phyloP scores from a whole-genome alignment of 2,329 filamentous ascomycete species.

The Eurotiales sp. region DNA sequence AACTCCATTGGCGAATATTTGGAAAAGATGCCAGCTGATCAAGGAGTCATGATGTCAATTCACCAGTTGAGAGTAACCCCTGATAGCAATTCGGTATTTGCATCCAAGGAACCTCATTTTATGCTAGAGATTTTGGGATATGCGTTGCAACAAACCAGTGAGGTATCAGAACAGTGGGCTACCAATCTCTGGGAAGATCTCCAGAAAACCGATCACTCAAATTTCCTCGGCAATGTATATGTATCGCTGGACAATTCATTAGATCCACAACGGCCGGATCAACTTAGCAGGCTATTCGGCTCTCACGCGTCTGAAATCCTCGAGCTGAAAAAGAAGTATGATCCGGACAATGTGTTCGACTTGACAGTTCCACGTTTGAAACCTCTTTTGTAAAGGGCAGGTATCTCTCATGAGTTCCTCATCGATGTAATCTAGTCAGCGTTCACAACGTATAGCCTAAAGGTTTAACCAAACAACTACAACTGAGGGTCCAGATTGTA shows the following conservation, averaged over 20 bases:
- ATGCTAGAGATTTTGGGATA: conserved; percentile 35
- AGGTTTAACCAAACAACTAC: no score
- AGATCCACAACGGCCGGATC: conserved; percentile 21
- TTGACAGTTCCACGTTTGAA: conserved; percentile 7
- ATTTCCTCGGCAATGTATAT: conserved; percentile 17
- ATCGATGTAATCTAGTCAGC: no score
- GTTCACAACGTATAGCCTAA: no score
- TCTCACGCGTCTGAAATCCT: conserved; percentile 26
- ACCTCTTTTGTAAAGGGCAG: neutral
- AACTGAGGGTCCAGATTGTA: neutral
- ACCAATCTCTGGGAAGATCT: conserved; percentile 25
- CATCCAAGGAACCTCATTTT: conserved; percentile 28
- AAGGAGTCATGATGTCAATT: conserved; percentile 25
- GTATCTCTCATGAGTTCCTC: no score
- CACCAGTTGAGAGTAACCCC: conserved; percentile 23
- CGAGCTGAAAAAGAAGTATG: conserved; percentile 31
- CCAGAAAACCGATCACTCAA: neutral
- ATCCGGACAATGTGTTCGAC: conserved; percentile 34
- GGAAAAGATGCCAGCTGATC: conserved; percentile 19
- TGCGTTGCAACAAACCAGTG: conserved; percentile 21
- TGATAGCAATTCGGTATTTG: conserved; percentile 26
- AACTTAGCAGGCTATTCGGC: conserved; percentile 10
- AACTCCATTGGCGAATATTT: conserved; percentile 25
- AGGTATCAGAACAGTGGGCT: conserved; percentile 25
- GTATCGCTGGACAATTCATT: conserved; percentile 24